These are phyloP conservation scores for Amanita exitialis DNA, from an alignment of 768 basidiomycete genomes.

Conservation along the genomic window DNA sequence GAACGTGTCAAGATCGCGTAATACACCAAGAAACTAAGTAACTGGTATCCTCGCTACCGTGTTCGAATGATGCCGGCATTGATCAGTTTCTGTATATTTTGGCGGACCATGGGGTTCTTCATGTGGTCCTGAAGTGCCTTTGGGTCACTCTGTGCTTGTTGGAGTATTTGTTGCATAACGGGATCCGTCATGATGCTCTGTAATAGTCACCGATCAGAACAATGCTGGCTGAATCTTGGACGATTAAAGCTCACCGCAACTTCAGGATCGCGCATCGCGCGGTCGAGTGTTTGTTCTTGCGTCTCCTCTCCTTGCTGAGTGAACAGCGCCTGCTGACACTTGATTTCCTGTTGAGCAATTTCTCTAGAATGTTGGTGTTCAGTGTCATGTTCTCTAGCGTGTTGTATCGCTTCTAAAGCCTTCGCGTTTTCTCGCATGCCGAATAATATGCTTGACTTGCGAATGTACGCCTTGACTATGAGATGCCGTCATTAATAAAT, in stretches of 20 bases:
- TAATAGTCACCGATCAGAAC: slow-evolving; percentile 4
- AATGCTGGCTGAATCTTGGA: slow-evolving; percentile 2
- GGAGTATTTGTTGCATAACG: slow-evolving; percentile 89
- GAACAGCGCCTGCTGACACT: slow-evolving; percentile 73
- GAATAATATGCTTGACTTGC: slow-evolving; percentile 78
- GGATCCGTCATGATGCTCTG: slow-evolving; percentile 85
- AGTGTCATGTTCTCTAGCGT: slow-evolving; percentile 68
- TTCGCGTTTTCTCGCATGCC: slow-evolving; percentile 89
- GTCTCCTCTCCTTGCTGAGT: slow-evolving; percentile 74
- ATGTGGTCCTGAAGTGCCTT: slow-evolving; percentile 89
- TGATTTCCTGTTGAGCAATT: slow-evolving; percentile 71
- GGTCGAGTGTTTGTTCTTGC: slow-evolving; percentile 85
- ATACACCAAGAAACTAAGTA: background rate
- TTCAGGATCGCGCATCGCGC: slow-evolving; percentile 98
- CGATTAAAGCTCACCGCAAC: slow-evolving; percentile 54
- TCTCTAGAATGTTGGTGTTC: slow-evolving; percentile 77
- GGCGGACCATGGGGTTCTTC: slow-evolving; percentile 77
- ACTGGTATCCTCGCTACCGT: slow-evolving; percentile 29
- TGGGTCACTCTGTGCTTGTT: slow-evolving; percentile 89
- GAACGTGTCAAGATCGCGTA: background rate
- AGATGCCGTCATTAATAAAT: background rate
- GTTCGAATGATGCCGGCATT: slow-evolving; percentile 93
- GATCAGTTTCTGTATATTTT: slow-evolving; percentile 83
- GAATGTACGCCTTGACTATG: slow-evolving; percentile 88
- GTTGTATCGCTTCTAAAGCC: slow-evolving; percentile 76